Base-by-base conservation (phyloP, 495 filamentous ascomycete genomes). In the Xylaria grammica region DNA sequence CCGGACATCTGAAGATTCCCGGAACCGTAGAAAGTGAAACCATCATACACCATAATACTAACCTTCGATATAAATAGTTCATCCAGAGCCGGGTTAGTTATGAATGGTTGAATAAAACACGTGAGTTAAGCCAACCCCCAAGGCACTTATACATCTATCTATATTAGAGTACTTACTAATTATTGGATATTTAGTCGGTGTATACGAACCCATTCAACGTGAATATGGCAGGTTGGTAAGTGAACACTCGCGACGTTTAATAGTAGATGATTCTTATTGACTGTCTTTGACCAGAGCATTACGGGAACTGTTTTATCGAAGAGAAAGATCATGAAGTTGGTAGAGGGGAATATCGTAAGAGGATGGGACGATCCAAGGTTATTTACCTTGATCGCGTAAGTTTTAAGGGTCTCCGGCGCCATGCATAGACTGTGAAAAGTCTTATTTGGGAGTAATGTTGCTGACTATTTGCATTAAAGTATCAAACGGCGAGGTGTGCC, bases 281-380 rank as follows among this genome's bases (percentile, higher is more conserved):
- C 10, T n/a, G 24, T 15, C 1, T 0, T 24, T 1, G 7, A 3
- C 8, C 89, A 65, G 45, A 93, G 89, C 65, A 81, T 95, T 17
- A 86, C 84, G 22, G 91, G 91, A 27, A 93, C 91, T 0, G 86
- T 94, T 42, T 83, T 93, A 63, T 91, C 87, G 38, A 95, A 95
- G 74, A 81, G 91, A 50, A 87, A 88, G 71, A 89, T 95, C 54
- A 83, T 82, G 53, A 84, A 88, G 75, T 78, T 94, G 4, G 89
- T 93, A 44, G 83, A 85, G 34, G 81, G 82, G 30, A 80, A 80
- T 7, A 77, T 86, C 69, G 91, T 94, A 38, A 81, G 87, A 29
- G 89, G 84, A 63, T 94, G 91, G 89, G 89, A 95, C 63, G 91
- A 95, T 71, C 91, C 91, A 4, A 82, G 91, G 44, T 83, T 95